Evolutionary conservation across 441 rosid species (phyloP), one percentile per base, ranked within the genome.

Genomic region (Mallotus japonicus): DNA sequence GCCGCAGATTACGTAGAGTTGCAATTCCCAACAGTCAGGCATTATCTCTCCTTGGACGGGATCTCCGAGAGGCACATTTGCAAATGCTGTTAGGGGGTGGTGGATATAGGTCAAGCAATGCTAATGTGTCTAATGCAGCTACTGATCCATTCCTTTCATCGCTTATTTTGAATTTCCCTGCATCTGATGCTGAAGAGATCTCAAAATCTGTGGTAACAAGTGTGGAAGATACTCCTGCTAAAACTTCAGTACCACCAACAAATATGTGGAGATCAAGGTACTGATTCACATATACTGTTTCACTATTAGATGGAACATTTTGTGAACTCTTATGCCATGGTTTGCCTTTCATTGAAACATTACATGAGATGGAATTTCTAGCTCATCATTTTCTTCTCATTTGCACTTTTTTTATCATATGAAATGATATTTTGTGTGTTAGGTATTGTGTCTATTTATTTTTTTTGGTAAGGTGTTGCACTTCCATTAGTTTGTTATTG

Each of bases 121-220:
- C 69, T 16, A 83, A 74, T 67, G 81, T 77, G 51, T 78, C 89
- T 70, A 79, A 70, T 78, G 88, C 79, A 37, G 75, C 85, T 72
- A 82, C 79, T 46, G 92, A 86, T 71, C 83, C 88, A 4, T 78
- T 85, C 77, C 90, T 88, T 75, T 86, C 88, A 6, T 88, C 92
- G 3, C 81, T 86, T 61, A 78, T 86, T 74, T 69, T 83, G 75
- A 88, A 88, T 74, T 83, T 83, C 74, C 82, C 86, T 70, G 50
- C 88, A 67, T 88, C 87, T 59, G 89, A 88, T 77, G 86, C 85
- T 10, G 92, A 86, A 75, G 90, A 88, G 67, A 79, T 85, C 57
- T 73, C 92, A 19, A 88, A 88, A 73, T 85, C 85, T 46, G 81
- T 83, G 66, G 83, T 56, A 63, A 60, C 86, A 24, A 71, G 76